These are phyloP conservation scores for Rubus idaeus DNA, from an alignment of 306 rosid genomes.

Conservation along the genomic window DNA sequence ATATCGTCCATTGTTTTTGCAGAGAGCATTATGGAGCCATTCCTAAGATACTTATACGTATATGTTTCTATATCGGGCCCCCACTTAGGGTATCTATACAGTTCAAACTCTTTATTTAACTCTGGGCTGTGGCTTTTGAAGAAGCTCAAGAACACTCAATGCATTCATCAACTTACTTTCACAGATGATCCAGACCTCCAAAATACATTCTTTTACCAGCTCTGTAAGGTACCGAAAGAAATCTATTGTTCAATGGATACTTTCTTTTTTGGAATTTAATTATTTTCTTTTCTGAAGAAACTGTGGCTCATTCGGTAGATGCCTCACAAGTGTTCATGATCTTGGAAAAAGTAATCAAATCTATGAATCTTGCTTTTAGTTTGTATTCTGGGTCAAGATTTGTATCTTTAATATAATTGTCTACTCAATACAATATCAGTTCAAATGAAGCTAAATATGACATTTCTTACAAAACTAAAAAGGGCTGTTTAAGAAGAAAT, in stretches of 20 bases:
- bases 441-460: not conserved
- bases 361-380: not conserved
- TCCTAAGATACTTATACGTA: slow-evolving; percentile 55
- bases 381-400: not conserved
- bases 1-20: slow-evolving; percentile 37
- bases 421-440: not conserved
- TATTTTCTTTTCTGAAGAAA: not conserved
- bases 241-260: not conserved
- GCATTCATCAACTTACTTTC: slow-evolving; percentile 93
- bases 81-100: slow-evolving; percentile 93
- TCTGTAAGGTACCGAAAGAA: slow-evolving; percentile 66
- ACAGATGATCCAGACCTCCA: slow-evolving; percentile 87
- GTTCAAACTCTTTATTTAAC: slow-evolving; percentile 89
- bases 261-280: not conserved
- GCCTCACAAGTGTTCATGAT: not conserved
- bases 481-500: not conserved
- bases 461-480: not conserved
- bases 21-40: slow-evolving; percentile 91
- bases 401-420: not conserved
- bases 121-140: slow-evolving; percentile 95
- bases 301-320: not conserved
- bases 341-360: slow-evolving; percentile 6
- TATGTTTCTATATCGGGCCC: slow-evolving; percentile 97
- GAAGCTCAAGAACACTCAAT: slow-evolving; percentile 80
- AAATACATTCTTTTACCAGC: slow-evolving; percentile 79